These are phyloP conservation scores for Aureobasidium lini DNA, from an alignment of 2,329 filamentous ascomycete genomes.

Conservation along the genomic window DNA sequence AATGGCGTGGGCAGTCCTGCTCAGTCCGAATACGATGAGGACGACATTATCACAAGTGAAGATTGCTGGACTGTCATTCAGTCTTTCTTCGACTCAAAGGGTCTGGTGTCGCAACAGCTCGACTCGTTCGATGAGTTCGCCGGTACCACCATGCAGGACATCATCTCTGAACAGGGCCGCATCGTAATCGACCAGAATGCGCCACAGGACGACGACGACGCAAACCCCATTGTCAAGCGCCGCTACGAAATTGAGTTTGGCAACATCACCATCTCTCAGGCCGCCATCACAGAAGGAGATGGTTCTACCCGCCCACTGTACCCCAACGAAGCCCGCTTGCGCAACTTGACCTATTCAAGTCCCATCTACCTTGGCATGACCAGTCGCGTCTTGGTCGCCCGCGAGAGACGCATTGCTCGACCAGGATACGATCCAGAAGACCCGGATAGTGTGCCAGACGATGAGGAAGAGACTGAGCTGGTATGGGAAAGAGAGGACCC, in stretches of 20 bases:
- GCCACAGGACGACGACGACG: slow-evolving; percentile 63
- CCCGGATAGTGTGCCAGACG: slow-evolving; percentile 38
- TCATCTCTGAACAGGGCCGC: slow-evolving; percentile 84
- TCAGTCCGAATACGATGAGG: slow-evolving; percentile 20
- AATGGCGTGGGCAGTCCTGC: slow-evolving; percentile 9
- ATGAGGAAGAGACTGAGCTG: slow-evolving; percentile 37
- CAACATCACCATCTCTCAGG: slow-evolving; percentile 78
- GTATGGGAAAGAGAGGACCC: slow-evolving; percentile 39
- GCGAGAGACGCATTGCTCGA: slow-evolving; percentile 59
- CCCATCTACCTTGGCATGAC: slow-evolving; percentile 85
- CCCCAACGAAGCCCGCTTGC: slow-evolving; percentile 89
- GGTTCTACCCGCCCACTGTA: slow-evolving; percentile 78
- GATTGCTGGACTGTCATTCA: slow-evolving; percentile 98
- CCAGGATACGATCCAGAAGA: slow-evolving; percentile 61
- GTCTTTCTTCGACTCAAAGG: slow-evolving; percentile 93
- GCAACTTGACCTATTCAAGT: slow-evolving; percentile 91
- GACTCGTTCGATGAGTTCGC: slow-evolving; percentile 99
- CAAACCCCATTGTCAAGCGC: slow-evolving; percentile 67
- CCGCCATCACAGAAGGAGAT: slow-evolving; percentile 87
- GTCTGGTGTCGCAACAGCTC: slow-evolving; percentile 92
- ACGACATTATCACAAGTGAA: slow-evolving; percentile 69
- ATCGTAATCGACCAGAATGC: slow-evolving; percentile 92
- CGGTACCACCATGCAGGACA: slow-evolving; percentile 84
- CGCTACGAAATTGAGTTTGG: slow-evolving; percentile 95
- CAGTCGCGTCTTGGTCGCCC: slow-evolving; percentile 74